Evolutionary conservation across 768 basidiomycete species (phyloP).

Genomic region (Boletales sp.): DNA sequence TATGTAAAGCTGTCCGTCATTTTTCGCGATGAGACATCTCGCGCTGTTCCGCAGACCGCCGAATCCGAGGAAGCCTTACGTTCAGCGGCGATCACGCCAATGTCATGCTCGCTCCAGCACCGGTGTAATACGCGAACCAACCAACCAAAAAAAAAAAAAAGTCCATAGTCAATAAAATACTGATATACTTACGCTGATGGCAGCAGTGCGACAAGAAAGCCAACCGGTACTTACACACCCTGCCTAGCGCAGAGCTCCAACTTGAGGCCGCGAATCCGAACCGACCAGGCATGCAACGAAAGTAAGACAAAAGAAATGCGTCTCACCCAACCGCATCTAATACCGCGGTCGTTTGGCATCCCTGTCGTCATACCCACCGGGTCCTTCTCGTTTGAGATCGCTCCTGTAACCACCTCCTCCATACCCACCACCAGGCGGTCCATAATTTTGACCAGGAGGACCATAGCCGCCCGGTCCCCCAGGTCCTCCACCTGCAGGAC

Average conservation of each 20-base stretch:
- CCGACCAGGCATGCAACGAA: conserved; percentile 18
- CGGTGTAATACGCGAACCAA: no score
- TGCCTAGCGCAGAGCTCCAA: conserved; percentile 25
- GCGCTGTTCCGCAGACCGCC: no score
- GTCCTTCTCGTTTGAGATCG: conserved; percentile 72
- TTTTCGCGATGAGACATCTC: no score
- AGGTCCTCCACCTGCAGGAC: conserved; percentile 43
- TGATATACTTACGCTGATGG: conserved; percentile 35
- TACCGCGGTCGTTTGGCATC: conserved; percentile 81
- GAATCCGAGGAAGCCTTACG: no score
- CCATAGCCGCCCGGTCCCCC: conserved; percentile 45
- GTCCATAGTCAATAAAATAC: conserved; percentile 16
- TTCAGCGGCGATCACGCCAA: no score
- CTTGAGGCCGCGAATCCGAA: conserved; percentile 25
- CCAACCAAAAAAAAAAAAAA: no score
- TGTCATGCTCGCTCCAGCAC: no score
- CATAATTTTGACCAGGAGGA: conserved; percentile 35
- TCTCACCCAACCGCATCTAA: conserved; percentile 45
- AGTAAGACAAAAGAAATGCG: conserved; percentile 24
- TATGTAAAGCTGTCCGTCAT: no score
- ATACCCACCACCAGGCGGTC: conserved; percentile 44
- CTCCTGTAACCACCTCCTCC: conserved; percentile 61
- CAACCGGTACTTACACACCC: conserved; percentile 34
- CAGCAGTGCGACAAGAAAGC: conserved; percentile 25
- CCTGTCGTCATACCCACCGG: conserved; percentile 79